Evolutionary conservation across 306 rosid species (phyloP).

Genomic region (Dryas alaskensis): DNA sequence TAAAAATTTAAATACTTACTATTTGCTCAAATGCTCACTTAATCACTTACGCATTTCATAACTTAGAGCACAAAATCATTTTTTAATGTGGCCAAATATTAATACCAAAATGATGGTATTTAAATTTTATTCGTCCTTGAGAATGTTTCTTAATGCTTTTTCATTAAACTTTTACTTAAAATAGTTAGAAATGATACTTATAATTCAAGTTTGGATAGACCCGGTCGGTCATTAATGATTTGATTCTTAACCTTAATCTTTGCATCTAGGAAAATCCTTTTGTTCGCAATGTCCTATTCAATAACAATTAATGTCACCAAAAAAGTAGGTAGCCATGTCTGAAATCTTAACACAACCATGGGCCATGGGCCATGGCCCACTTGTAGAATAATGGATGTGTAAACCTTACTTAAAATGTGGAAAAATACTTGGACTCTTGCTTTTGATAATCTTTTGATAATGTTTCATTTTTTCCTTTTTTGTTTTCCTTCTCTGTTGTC

Average conservation of each 20-base stretch:
- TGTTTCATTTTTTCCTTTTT: too few relatives aligned
- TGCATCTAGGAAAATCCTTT: neutral
- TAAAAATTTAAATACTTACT: too few relatives aligned
- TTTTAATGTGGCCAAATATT: too few relatives aligned
- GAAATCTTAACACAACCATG: neutral
- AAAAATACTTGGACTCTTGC: constrained; percentile 1
- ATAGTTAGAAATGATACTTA: too few relatives aligned
- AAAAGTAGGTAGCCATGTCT: neutral
- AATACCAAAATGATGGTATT: too few relatives aligned
- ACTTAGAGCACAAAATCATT: too few relatives aligned
- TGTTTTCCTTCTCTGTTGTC: neutral
- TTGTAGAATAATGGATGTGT: neutral
- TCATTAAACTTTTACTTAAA: too few relatives aligned
- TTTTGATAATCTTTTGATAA: constrained; percentile 6
- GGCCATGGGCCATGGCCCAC: neutral
- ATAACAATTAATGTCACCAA: too few relatives aligned
- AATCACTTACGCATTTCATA: too few relatives aligned
- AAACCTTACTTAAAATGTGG: neutral
- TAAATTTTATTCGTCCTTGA: too few relatives aligned
- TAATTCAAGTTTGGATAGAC: neutral
- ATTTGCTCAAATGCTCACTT: too few relatives aligned
- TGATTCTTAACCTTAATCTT: constrained; percentile 4
- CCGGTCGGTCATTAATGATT: neutral
- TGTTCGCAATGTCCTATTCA: neutral
- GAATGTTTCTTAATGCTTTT: too few relatives aligned